These are phyloP conservation scores for Murraya koenigii DNA, from an alignment of 345 rosid genomes.

Conservation along the genomic window DNA sequence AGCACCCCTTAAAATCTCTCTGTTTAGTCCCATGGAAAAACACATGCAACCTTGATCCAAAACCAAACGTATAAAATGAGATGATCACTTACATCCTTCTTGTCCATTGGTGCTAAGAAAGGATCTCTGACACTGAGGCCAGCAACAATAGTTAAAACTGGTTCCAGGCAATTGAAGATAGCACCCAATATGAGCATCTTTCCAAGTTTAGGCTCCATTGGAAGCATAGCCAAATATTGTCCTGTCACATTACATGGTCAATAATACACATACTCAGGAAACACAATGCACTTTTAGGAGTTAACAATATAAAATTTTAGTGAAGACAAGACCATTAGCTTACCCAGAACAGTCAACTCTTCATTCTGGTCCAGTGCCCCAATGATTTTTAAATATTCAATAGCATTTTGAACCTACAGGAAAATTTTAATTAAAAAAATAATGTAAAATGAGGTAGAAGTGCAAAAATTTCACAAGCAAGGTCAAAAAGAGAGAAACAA, in stretches of 20 bases:
- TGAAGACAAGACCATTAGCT: constrained; percentile 3
- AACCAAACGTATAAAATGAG: constrained; percentile 20
- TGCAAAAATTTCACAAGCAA: constrained; percentile 9
- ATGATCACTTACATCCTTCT: constrained; percentile 79
- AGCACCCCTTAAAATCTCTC: not conserved
- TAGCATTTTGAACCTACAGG: constrained; percentile 82
- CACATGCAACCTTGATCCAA: not conserved
- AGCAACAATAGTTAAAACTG: constrained; percentile 76
- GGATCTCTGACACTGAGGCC: constrained; percentile 97
- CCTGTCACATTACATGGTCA: constrained; percentile 48
- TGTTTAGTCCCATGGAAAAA: not conserved
- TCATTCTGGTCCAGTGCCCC: constrained; percentile 87
- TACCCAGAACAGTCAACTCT: constrained; percentile 75
- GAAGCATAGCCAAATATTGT: constrained; percentile 73
- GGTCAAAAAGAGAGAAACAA: not conserved
- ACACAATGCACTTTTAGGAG: not conserved
- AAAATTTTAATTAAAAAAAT: constrained; percentile 9
- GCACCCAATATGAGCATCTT: constrained; percentile 91
- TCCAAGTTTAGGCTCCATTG: constrained; percentile 97
- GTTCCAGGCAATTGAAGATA: constrained; percentile 81
- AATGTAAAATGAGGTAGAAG: not conserved
- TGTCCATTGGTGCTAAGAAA: constrained; percentile 80
- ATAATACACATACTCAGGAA: constrained; percentile 9
- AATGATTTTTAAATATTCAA: constrained; percentile 78
- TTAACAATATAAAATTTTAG: not conserved